These are phyloP conservation scores for Camillea tinctor DNA, from an alignment of 2,329 filamentous ascomycete species.

Conservation along the genomic window DNA sequence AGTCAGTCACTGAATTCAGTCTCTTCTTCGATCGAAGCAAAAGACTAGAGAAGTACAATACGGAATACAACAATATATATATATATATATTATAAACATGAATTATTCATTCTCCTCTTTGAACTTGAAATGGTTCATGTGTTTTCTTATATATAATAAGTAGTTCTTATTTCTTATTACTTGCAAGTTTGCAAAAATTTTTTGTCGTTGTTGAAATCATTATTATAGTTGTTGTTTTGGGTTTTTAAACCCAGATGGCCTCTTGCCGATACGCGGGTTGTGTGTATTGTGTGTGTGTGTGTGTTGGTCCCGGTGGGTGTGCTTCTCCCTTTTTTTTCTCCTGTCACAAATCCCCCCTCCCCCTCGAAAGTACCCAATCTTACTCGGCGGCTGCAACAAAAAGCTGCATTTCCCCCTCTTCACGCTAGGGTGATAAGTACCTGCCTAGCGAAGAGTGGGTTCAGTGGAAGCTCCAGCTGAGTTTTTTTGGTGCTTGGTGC, in stretches of 20 bases:
- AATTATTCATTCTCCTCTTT: neutral
- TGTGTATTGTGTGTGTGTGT: neutral
- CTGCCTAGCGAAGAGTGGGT: neutral
- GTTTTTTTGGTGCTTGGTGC: neutral
- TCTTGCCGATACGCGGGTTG: neutral
- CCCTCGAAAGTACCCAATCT: neutral
- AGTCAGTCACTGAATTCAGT: neutral
- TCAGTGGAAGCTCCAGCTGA: neutral
- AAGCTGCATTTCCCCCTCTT: neutral
- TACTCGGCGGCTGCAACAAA: neutral
- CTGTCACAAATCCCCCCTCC: neutral
- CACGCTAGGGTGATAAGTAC: neutral
- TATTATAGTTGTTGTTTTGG: neutral
- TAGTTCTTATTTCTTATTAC: neutral
- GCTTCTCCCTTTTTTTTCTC: neutral
- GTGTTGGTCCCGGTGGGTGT: neutral
- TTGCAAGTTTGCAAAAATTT: neutral
- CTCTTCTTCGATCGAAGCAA: neutral
- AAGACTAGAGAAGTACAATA: neutral
- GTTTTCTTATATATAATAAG: neutral
- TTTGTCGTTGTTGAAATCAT: neutral
- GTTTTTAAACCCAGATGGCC: neutral
- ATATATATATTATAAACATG: too few species aligned
- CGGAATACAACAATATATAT: neutral
- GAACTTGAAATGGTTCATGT: neutral